Evolutionary conservation across 306 rosid genomes (phyloP).

Genomic region (Prunus mira): DNA sequence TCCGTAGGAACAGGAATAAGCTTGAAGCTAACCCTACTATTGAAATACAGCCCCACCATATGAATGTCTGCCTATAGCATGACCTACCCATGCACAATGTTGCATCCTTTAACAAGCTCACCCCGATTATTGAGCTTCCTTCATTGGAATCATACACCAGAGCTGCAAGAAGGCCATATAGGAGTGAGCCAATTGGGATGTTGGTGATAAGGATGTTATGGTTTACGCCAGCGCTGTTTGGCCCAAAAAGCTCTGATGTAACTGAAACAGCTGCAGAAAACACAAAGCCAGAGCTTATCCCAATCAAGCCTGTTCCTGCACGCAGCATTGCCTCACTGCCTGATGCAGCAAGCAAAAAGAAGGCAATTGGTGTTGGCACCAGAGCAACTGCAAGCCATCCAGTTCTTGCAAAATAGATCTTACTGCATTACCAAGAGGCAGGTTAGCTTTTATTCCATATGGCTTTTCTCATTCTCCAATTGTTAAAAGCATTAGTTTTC

Average conservation of each 20-base stretch:
- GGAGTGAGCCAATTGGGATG: conserved; percentile 80
- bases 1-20: conserved; percentile 55
- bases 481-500: background rate
- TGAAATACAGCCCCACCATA: conserved; percentile 75
- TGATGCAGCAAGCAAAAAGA: conserved; percentile 61
- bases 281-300: conserved; percentile 87
- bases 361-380: conserved; percentile 79
- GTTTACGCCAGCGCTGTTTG: conserved; percentile 67
- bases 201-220: conserved; percentile 91
- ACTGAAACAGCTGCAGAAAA: conserved; percentile 92
- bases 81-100: conserved; percentile 63
- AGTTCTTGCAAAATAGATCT: conserved; percentile 77
- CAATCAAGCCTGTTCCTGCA: conserved; percentile 69
- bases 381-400: conserved; percentile 84
- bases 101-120: conserved; percentile 35
- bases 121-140: conserved; percentile 1
- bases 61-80: conserved; percentile 65
- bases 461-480: conserved; percentile 1
- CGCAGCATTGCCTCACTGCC: conserved; percentile 43
- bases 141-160: conserved; percentile 56
- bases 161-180: conserved; percentile 78
- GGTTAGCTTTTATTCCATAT: background rate
- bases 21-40: conserved; percentile 59
- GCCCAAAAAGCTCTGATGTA: conserved; percentile 89
- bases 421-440: conserved; percentile 45